Conservation (phyloP, 495 filamentous ascomycete genomes). For the Lophium mytilinum region DNA sequence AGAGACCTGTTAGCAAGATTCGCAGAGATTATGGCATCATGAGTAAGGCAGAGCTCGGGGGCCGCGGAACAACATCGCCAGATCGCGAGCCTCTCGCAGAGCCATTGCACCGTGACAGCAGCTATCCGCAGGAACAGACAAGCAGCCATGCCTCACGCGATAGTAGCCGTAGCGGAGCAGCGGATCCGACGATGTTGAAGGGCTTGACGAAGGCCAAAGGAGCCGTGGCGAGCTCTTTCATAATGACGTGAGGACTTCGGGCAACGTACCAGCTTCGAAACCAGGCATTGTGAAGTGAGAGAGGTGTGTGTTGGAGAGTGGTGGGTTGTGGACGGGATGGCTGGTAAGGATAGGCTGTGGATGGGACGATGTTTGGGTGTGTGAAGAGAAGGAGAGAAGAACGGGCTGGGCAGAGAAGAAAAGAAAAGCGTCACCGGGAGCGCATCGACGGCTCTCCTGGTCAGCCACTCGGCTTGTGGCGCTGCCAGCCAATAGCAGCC, state of each 20-base stretch:
- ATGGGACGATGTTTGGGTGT: background rate
- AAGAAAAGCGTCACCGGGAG: conserved; percentile 9
- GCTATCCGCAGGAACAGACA: too few species aligned
- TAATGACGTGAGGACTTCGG: background rate
- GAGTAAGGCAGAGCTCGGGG: too few species aligned
- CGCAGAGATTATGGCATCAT: too few species aligned
- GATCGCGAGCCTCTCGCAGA: too few species aligned
- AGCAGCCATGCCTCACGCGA: too few species aligned
- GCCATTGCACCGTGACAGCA: too few species aligned
- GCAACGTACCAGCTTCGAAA: conserved; percentile 24
- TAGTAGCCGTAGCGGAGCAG: too few species aligned
- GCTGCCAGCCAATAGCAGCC: background rate
- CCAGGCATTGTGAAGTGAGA: conserved; percentile 21
- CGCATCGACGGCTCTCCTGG: background rate
- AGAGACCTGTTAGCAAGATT: conserved; percentile 31
- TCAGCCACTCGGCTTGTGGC: background rate
- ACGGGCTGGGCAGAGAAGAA: conserved; percentile 2
- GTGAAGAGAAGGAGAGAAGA: conserved; percentile 2
- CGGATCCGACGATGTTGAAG: too few species aligned
- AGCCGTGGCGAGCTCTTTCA: background rate
- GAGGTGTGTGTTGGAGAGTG: background rate
- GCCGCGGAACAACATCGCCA: too few species aligned
- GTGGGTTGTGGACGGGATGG: background rate
- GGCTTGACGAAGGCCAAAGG: background rate
- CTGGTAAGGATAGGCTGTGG: background rate